phyloP scores from a whole-genome alignment of 495 filamentous ascomycete species.

The Elasticomyces elasticus region DNA sequence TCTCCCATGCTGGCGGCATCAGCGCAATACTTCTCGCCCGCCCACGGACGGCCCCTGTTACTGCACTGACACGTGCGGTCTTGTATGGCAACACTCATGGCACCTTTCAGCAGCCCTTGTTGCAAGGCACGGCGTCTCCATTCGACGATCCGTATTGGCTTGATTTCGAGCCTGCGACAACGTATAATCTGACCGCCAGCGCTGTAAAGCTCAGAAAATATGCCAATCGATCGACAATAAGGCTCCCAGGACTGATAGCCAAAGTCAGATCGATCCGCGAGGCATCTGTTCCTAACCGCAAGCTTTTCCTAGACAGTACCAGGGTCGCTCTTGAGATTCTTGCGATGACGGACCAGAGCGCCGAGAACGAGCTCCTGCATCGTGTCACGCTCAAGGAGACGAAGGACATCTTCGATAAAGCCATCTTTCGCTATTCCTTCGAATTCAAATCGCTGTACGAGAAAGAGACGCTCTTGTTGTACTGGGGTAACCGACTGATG shows the following conservation, averaged over 20 bases:
- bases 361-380: slow-evolving; percentile 4
- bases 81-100: slow-evolving; percentile 1
- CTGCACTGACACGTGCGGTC: slow-evolving; percentile 1
- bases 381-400: not conserved
- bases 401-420: not conserved
- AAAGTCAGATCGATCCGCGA: not conserved
- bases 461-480: not conserved
- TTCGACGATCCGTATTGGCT: slow-evolving; percentile 9
- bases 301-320: not conserved
- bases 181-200: not conserved
- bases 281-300: not conserved
- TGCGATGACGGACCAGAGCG: not conserved
- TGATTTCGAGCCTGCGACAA: not conserved
- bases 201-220: not conserved
- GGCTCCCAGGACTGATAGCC: not conserved
- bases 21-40: not conserved
- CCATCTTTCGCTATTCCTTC: not conserved
- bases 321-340: not conserved
- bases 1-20: slow-evolving; percentile 4
- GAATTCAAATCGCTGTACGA: not conserved
- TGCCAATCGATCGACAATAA: not conserved
- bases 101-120: slow-evolving; percentile 3
- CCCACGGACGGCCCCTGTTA: not conserved
- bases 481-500: slow-evolving; percentile 2
- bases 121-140: not conserved